A percentile compares a stretch with the other conserved stretches of the same genome.
These are phyloP conservation scores for Astragalus glycyphyllos DNA, from an alignment of 306 rosid species.

Conservation along the genomic window DNA sequence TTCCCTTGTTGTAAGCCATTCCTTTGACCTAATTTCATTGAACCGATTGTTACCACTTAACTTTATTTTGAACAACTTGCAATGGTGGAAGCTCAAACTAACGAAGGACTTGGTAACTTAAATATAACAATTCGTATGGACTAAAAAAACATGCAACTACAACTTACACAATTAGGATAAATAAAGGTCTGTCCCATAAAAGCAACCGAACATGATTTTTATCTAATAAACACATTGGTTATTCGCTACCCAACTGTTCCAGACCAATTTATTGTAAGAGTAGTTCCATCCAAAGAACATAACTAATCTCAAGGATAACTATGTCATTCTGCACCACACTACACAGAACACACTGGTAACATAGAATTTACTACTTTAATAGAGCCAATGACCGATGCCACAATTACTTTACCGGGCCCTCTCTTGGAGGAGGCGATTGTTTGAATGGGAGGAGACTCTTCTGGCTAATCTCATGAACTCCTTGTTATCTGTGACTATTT, in stretches of 20 bases:
- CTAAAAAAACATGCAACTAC: neutral
- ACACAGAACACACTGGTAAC: neutral
- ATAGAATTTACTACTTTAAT: neutral
- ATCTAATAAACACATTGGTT: slow-evolving; percentile 29
- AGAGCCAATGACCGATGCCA: neutral
- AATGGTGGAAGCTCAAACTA: slow-evolving; percentile 30
- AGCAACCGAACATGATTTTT: slow-evolving; percentile 18
- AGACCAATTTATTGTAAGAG: slow-evolving; percentile 20
- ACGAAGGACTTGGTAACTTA: slow-evolving; percentile 14
- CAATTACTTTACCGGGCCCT: no score
- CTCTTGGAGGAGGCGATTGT: no score
- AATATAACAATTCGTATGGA: slow-evolving; percentile 20
- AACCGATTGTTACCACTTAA: slow-evolving; percentile 38
- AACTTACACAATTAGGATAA: neutral
- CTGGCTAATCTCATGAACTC: no score
- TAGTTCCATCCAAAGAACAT: slow-evolving; percentile 20
- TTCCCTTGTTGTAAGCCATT: slow-evolving; percentile 87
- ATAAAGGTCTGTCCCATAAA: slow-evolving; percentile 7
- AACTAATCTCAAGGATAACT: slow-evolving; percentile 22
- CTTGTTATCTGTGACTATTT: no score
- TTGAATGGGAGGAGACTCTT: no score
- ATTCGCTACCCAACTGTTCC: slow-evolving; percentile 13
- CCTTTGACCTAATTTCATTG: slow-evolving; percentile 76
- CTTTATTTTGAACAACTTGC: slow-evolving; percentile 28
- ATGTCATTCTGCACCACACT: slow-evolving; percentile 1